These are phyloP conservation scores for Theileria annulata DNA, from an alignment of 169 alveolate species.

Conservation along the genomic window DNA sequence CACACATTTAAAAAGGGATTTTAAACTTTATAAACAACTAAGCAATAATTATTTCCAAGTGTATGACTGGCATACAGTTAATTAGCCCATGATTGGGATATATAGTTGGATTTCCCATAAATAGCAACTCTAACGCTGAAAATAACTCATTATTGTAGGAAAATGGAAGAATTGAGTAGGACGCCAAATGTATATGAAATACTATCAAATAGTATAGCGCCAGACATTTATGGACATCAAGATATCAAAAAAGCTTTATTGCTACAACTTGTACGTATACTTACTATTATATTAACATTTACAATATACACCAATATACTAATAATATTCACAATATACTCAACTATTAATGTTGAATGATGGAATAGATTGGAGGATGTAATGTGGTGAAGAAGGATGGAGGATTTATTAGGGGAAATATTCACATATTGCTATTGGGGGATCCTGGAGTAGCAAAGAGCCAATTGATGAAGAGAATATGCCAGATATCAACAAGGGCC, in stretches of 20 bases:
- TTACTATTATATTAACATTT: constrained; percentile 76
- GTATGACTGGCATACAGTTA: too few relatives aligned
- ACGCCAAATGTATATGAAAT: constrained; percentile 85
- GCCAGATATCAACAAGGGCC: constrained; percentile 88
- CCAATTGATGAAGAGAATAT: constrained; percentile 90
- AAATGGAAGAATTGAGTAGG: constrained; percentile 70
- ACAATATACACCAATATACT: constrained; percentile 77
- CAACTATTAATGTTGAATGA: constrained; percentile 83
- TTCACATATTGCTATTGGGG: constrained; percentile 93
- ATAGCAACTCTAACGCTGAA: too few relatives aligned
- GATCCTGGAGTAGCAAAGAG: constrained; percentile 99
- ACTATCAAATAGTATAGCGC: constrained; percentile 94
- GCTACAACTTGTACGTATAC: constrained; percentile 77
- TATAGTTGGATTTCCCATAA: not conserved
- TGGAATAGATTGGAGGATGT: constrained; percentile 88
- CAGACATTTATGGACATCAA: constrained; percentile 94
- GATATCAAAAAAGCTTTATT: constrained; percentile 96
- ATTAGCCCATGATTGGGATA: too few relatives aligned
- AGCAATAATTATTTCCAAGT: not conserved
- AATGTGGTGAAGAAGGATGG: constrained; percentile 91
- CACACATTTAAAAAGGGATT: constrained; percentile 81
- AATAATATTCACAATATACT: constrained; percentile 92
- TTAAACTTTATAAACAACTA: constrained; percentile 2
- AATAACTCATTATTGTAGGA: constrained; percentile 44
- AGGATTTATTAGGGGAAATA: constrained; percentile 97